Evolutionary conservation across 202 grass and related monocot genomes (phyloP), one percentile per base, ranked within the genome.

Genomic region (Brachypodium distachyon): DNA sequence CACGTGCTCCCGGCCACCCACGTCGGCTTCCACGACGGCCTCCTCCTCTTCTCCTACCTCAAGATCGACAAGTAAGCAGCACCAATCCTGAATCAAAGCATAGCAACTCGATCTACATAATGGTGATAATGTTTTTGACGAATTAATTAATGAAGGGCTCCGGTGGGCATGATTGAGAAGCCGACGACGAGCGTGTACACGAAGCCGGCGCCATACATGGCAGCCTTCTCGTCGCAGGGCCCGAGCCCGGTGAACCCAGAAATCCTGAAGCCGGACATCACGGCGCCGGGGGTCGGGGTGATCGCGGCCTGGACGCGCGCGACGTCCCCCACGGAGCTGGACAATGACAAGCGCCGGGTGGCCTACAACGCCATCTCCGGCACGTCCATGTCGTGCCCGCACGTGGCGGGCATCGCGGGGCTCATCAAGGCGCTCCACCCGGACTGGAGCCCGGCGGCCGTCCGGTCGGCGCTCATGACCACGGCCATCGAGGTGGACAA

Each of bases 331-430:
- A 87, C 88, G 21, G 83, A 74, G 36, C 88, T 95, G 10, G 31
- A 14, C 23, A 89, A 85, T 13, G 88, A 95, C 27, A 0, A 2
- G 14, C 83, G 92, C 0, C 88, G 83, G 3, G 83, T 91, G 14
- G 52, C 73, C 36, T 95, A 73, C 77, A 88, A 91, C 83, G 65
- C 86, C 0, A 39, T 67, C 14, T 95, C 91, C 0, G 91, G 87
- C 23, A 90, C 87, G 16, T 95, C 95, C 52, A 98, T 98, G 95
- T 92, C 95, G 7, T 98, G 95, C 77, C 91, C 95, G 7, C 95
- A 98, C 73, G 80, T 98, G 31, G 61, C 89, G 2, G 91, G 96
- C 74, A 29, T 98, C 34, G 83, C 48, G 7, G 92, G 88, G 9
- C 92, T 95, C 62, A 81, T 98, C 73, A 79, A 72, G 22, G 86